Evolutionary conservation across 2,329 filamentous ascomycete genomes (phyloP).

Genomic region (Pezicula rhizophila): DNA sequence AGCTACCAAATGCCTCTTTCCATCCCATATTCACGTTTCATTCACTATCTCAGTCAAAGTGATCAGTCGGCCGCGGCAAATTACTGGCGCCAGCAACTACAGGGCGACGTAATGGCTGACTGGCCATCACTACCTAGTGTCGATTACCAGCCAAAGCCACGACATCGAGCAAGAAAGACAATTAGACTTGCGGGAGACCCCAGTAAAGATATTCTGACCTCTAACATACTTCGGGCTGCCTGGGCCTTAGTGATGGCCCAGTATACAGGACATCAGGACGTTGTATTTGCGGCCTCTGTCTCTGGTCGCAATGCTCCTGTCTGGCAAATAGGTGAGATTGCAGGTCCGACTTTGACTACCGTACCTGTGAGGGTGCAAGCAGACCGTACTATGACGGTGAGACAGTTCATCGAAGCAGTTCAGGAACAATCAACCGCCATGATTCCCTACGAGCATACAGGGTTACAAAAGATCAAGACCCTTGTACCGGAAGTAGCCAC

Average conservation of each 20-base stretch:
- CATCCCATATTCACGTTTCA: slow-evolving; percentile 27
- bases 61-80: slow-evolving; percentile 3
- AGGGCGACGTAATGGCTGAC: background rate
- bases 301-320: slow-evolving; percentile 34
- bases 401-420: slow-evolving; percentile 37
- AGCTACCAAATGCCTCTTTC: background rate
- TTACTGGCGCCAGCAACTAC: slow-evolving; percentile 7
- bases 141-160: slow-evolving; percentile 6
- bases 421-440: slow-evolving; percentile 39
- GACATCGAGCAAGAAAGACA: background rate
- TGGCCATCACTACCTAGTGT: slow-evolving; percentile 8
- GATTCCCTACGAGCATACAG: slow-evolving; percentile 45
- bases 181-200: background rate
- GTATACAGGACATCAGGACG: slow-evolving; percentile 32
- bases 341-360: slow-evolving; percentile 37
- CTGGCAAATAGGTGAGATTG: slow-evolving; percentile 32
- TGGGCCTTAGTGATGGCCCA: slow-evolving; percentile 34
- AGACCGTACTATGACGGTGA: slow-evolving; percentile 24
- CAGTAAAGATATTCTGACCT: slow-evolving; percentile 23
- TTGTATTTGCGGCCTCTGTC: slow-evolving; percentile 37
- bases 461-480: slow-evolving; percentile 15
- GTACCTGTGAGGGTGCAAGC: slow-evolving; percentile 33
- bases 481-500: slow-evolving; percentile 8
- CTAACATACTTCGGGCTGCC: slow-evolving; percentile 19
- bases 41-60: slow-evolving; percentile 36